phyloP scores from a whole-genome alignment of 805 yeast genomes.

The Sungouiozyma ichnusensis region DNA sequence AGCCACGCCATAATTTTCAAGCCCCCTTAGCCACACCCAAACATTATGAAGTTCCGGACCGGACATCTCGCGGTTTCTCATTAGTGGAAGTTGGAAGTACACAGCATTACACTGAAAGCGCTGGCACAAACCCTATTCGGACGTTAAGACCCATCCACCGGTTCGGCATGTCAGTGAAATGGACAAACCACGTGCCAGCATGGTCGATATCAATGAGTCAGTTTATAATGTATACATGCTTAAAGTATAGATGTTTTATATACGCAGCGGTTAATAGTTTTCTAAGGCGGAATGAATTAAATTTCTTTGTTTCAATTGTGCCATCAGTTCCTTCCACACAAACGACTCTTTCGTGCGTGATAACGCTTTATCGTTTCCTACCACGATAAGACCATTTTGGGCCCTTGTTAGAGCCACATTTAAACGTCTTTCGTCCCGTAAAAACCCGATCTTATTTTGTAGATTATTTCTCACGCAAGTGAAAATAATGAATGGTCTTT shows the following conservation, averaged over 20 bases:
- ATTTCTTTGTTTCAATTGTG: slow-evolving; percentile 29
- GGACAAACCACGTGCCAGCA: neutral
- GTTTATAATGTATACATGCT: too few relatives aligned
- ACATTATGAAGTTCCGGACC: neutral
- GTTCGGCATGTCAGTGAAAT: neutral
- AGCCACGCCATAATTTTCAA: too few relatives aligned
- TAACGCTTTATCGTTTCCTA: slow-evolving; percentile 46
- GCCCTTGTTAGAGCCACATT: slow-evolving; percentile 71
- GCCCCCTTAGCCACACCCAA: neutral
- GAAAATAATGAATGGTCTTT: slow-evolving; percentile 68
- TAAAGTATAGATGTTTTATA: too few relatives aligned
- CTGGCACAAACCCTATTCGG: neutral
- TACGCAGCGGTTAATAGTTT: slow-evolving; percentile 8
- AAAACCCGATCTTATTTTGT: slow-evolving; percentile 47
- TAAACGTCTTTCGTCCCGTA: slow-evolving; percentile 49
- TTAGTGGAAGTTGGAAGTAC: slow-evolving; percentile 1
- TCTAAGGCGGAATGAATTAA: slow-evolving; percentile 22
- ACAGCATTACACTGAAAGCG: neutral
- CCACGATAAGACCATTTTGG: slow-evolving; percentile 45
- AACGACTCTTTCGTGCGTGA: slow-evolving; percentile 33
- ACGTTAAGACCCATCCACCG: too few relatives aligned
- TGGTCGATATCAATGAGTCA: too few relatives aligned
- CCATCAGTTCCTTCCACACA: slow-evolving; percentile 43
- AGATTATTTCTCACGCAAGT: slow-evolving; percentile 66
- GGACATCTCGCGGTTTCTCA: neutral